Percentiles rank a stretch among this genome's conserved stretches.
Evolutionary conservation across 83 land plant species (phyloP).

Genomic region (Isoetes engelmannii): DNA sequence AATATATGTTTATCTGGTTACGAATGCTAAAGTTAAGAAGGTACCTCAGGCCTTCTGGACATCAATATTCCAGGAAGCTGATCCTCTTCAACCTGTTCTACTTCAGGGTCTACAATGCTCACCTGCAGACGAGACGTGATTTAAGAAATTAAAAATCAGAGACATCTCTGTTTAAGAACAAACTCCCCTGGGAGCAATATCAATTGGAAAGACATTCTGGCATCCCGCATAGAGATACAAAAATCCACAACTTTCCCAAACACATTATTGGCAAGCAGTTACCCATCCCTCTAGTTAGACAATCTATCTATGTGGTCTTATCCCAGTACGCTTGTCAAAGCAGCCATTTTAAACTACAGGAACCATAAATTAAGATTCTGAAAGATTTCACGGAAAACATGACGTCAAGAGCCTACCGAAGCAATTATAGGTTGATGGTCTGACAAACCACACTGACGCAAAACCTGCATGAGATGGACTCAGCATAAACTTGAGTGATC

Average conservation of each 20-base stretch:
- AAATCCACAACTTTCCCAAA: too few relatives aligned
- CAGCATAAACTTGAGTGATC: background rate
- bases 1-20: too few relatives aligned
- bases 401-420: slow-evolving; percentile 19
- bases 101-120: slow-evolving; percentile 17
- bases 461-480: slow-evolving; percentile 18
- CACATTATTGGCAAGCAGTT: too few relatives aligned
- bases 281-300: too few relatives aligned
- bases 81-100: slow-evolving; percentile 19
- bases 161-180: background rate
- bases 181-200: background rate
- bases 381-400: too few relatives aligned
- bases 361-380: too few relatives aligned
- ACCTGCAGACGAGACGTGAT: slow-evolving; percentile 11
- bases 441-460: slow-evolving; percentile 32
- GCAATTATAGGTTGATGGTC: slow-evolving; percentile 26
- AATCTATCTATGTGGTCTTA: too few relatives aligned
- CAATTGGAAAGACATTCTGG: background rate
- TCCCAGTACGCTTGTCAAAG: too few relatives aligned
- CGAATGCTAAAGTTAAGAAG: background rate
- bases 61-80: slow-evolving; percentile 29
- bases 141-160: too few relatives aligned
- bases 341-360: too few relatives aligned
- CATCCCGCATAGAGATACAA: too few relatives aligned
- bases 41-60: slow-evolving; percentile 25